Conservation (phyloP, 2,329 filamentous ascomycete genomes). For the Pseudocercospora crystallina region DNA sequence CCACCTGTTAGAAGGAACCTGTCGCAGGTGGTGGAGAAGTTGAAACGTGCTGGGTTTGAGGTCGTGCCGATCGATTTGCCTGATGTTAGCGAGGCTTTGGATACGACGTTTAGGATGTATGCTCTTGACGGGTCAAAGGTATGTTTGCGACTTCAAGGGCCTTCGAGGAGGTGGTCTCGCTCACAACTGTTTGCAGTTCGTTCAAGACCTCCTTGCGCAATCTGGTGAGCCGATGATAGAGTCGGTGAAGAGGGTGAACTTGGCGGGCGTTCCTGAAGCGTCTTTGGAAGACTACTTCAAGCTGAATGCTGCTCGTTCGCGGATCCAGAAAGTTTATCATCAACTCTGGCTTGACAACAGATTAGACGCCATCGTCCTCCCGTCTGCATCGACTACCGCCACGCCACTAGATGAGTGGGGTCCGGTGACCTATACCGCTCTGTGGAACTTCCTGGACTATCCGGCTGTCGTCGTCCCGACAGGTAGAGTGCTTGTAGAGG, state of each 20-base stretch:
- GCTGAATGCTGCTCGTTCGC: constrained; percentile 9
- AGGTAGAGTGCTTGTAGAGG: not conserved
- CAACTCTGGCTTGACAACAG: constrained; percentile 46
- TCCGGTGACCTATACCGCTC: constrained; percentile 22
- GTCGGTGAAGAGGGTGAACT: constrained; percentile 24
- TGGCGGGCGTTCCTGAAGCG: constrained; percentile 13
- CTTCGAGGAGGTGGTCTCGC: too few species aligned
- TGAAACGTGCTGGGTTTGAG: constrained; percentile 42
- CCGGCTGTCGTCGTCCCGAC: constrained; percentile 1
- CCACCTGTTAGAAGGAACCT: constrained; percentile 52
- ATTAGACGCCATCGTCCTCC: constrained; percentile 53
- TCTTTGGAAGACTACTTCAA: constrained; percentile 13
- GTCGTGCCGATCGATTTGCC: constrained; percentile 22
- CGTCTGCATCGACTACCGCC: constrained; percentile 30
- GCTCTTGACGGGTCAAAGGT: constrained; percentile 21
- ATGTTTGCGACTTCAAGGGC: too few species aligned
- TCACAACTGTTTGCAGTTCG: too few species aligned
- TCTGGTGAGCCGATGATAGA: constrained; percentile 24
- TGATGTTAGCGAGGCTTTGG: constrained; percentile 12
- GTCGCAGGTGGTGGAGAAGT: constrained; percentile 37
- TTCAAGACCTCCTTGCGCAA: constrained; percentile 15
- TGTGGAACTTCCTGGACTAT: constrained; percentile 24
- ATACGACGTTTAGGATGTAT: constrained; percentile 20
- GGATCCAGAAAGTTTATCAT: constrained; percentile 26
- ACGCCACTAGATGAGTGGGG: constrained; percentile 22